Evolutionary conservation across 345 rosid genomes (phyloP).

Genomic region (Aethionema arabicum): DNA sequence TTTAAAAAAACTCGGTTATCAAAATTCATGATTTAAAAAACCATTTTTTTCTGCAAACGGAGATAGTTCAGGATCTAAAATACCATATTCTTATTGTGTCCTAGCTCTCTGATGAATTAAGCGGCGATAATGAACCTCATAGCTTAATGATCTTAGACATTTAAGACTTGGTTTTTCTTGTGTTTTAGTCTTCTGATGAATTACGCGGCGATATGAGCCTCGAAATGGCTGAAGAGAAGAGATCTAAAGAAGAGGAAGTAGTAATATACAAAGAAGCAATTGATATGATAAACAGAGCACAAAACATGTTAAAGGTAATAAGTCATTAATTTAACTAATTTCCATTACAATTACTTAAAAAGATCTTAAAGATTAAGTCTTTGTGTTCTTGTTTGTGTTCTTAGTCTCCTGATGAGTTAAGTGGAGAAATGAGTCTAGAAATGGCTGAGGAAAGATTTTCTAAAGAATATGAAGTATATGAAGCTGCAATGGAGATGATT

Average conservation of each 20-base stretch:
- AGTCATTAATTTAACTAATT: too few species aligned
- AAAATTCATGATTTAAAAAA: too few species aligned
- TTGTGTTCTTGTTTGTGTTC: neutral
- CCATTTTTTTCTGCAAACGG: too few species aligned
- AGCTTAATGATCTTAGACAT: neutral
- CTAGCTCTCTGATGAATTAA: slow-evolving; percentile 25
- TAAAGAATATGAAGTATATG: slow-evolving; percentile 39
- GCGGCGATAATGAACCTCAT: slow-evolving; percentile 6
- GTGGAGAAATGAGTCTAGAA: slow-evolving; percentile 54
- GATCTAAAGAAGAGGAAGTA: neutral
- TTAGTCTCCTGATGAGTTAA: slow-evolving; percentile 45
- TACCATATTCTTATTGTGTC: neutral
- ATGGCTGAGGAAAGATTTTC: slow-evolving; percentile 37
- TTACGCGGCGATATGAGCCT: slow-evolving; percentile 8
- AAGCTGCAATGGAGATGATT: slow-evolving; percentile 65
- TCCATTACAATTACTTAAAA: too few species aligned
- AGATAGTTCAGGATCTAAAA: too few species aligned
- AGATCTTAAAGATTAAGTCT: too few species aligned
- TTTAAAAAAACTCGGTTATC: too few species aligned
- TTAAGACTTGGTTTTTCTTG: neutral
- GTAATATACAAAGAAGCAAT: neutral
- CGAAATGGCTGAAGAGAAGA: slow-evolving; percentile 18
- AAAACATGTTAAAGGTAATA: too few species aligned
- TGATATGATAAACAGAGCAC: too few species aligned
- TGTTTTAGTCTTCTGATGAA: slow-evolving; percentile 27